Evolutionary conservation across 2,329 filamentous ascomycete genomes (phyloP), one percentile per base, ranked within the genome.

Genomic region (Penicillium capsulatum): DNA sequence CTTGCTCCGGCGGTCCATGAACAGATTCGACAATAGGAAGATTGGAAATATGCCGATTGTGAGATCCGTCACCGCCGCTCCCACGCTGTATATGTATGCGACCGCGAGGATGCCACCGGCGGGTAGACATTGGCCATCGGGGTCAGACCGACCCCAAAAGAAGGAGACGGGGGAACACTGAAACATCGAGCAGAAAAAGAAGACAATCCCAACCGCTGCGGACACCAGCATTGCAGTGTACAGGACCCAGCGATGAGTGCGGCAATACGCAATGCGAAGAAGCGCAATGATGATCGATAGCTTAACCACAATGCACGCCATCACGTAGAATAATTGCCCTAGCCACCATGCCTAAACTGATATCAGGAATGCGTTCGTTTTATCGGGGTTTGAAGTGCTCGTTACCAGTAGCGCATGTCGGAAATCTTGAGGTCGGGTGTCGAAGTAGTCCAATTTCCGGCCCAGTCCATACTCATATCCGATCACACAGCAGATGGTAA

Each of bases 281-380:
- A 75, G 64, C 48, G 75, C 72, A 11, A 73, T 60, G 1, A 61
- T 68, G 33, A 76, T 68, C 2, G 71, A 66, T 20, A 74, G 60
- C 36, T 72, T 73, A 28, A 71, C 60, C 4, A 68, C 52, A 24
- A 63, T 60, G 8, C 63, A 71, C 2, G 65, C 60, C 14, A 69
- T 40, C 1, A 68, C 61, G 50, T 75, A 76, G 40, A 71, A 66
- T 8, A 71, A 48, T 41, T 75, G 71, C 52, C 69, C 70, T 5
- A 75, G 58, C 54, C 68, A 75, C 70, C 70, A 75, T 16, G 32
- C 40, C 48, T 47, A 36, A 13, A n/a, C 15, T 11, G 10, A 4
- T 17, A 7, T 16, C 3, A 22, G 19, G 9, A 31, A 13, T 17
- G 24, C 5, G 5, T 22, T 9, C 9, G 9, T 22, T 22, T 22